phyloP scores from a whole-genome alignment of 2,329 filamentous ascomycete genomes.

The Aspergillus terreus region DNA sequence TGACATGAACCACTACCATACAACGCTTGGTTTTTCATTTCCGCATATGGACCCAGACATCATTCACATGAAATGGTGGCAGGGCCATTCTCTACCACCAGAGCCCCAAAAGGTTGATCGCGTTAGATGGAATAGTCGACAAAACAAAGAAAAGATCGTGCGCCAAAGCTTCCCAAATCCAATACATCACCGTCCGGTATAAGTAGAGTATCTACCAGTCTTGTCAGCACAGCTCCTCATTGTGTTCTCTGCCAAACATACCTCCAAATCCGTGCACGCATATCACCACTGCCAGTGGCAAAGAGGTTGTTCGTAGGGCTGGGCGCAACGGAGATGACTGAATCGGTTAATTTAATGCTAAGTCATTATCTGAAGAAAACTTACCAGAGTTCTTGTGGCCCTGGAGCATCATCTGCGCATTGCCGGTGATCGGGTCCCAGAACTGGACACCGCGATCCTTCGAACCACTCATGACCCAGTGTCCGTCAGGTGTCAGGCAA shows the following conservation, averaged over 20 bases:
- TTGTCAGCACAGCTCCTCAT: conserved; percentile 6
- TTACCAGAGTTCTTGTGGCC: conserved; percentile 91
- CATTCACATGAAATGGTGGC: background rate
- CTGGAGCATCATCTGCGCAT: conserved; percentile 96
- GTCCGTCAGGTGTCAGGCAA: conserved; percentile 86
- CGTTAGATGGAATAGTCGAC: conserved; percentile 1
- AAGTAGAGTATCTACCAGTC: conserved; percentile 33
- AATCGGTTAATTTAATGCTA: conserved; percentile 15
- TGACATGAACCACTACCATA: background rate
- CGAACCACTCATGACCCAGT: conserved; percentile 95
- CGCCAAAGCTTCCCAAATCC: conserved; percentile 28
- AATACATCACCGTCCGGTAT: conserved; percentile 36
- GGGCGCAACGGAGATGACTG: conserved; percentile 92
- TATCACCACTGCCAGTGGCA: conserved; percentile 94
- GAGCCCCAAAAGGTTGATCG: background rate
- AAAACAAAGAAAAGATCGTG: conserved; percentile 20
- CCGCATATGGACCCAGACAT: background rate
- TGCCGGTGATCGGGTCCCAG: conserved; percentile 92
- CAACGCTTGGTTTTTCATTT: background rate
- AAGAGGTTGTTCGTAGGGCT: conserved; percentile 86
- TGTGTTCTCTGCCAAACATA: conserved; percentile 37
- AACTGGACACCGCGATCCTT: conserved; percentile 98
- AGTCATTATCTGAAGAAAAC: conserved; percentile 20
- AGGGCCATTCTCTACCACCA: background rate
- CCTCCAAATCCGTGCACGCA: conserved; percentile 96